Evolutionary conservation across 2,329 filamentous ascomycete genomes (phyloP).

Genomic region (Aureobasidium mangrovei): DNA sequence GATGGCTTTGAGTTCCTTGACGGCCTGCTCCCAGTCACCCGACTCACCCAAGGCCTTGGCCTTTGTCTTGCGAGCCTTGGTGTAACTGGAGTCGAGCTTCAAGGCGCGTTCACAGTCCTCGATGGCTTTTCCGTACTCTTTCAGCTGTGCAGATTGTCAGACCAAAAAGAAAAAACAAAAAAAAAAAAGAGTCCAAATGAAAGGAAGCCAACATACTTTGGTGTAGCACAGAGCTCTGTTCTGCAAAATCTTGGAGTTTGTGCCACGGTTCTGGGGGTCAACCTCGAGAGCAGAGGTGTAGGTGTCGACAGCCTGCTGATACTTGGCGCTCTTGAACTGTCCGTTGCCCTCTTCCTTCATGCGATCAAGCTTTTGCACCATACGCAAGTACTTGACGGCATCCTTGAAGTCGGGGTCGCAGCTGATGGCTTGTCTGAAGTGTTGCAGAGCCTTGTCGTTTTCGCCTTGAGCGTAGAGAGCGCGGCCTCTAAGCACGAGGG

Average conservation of each 20-base stretch:
- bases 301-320: constrained; percentile 70
- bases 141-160: constrained; percentile 44
- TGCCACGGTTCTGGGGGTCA: constrained; percentile 80
- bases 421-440: constrained; percentile 80
- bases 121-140: constrained; percentile 74
- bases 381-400: constrained; percentile 78
- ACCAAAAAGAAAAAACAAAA: too few species aligned
- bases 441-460: constrained; percentile 86
- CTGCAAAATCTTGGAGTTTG: constrained; percentile 88
- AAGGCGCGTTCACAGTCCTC: constrained; percentile 79
- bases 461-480: constrained; percentile 87
- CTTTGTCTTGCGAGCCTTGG: constrained; percentile 87
- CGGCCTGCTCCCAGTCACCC: constrained; percentile 85
- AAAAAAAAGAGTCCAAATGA: too few species aligned
- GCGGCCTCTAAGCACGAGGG: constrained; percentile 77
- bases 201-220: constrained; percentile 36
- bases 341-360: constrained; percentile 91
- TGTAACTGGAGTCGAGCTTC: constrained; percentile 71
- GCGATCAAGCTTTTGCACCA: constrained; percentile 82
- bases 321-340: constrained; percentile 78
- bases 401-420: constrained; percentile 88
- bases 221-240: constrained; percentile 82
- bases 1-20: constrained; percentile 80
- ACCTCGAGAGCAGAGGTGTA: constrained; percentile 77
- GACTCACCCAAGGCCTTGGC: constrained; percentile 80